Base-by-base conservation (phyloP, 2,329 filamentous ascomycete species). In the Stemphylium beticola region DNA sequence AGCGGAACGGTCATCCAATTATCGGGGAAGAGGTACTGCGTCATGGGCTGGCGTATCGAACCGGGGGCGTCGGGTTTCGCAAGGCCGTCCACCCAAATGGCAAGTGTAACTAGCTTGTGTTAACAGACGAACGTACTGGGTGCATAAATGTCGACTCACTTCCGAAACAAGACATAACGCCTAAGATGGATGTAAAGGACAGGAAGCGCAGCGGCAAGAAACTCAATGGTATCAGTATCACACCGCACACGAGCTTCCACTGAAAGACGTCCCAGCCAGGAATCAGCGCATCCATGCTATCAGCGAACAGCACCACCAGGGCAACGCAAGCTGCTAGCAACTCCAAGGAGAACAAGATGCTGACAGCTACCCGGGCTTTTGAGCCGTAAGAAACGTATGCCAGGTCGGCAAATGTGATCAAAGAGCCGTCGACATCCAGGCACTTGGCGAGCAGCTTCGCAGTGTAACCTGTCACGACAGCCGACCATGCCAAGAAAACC, bases 351-450 rank as follows among this genome's bases (percentile, higher is more conserved):
- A 98, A 98, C 14, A 98, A 81, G 0, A 96, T 80, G 58, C 92
- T 96, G 7, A 91, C 93, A 26, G 89, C 84, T 31, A 96, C 80
- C 32, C 93, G 88, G 32, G 92, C 93, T 53, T 85, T 87, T 14
- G 87, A 85, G 8, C 93, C 93, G 74, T 96, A 97, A 17, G 92
- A 93, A 64, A 96, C 88, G 69, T 89, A 97, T 2, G 93, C 95
- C 42, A 98, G 81, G 71, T 98, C 93, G 31, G 93, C 95, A 75
- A 97, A 98, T 2, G 93, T 97, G 67, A 97, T 92, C 60, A 97
- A 85, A 45, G 86, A 90, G 55, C 84, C 85, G 76, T 97, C 91
- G 18, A 92, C 85, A 63, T 96, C 89, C 79, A 97, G 88, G 74
- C 93, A 98, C 74, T 89, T 93, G 24, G 92, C 89, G 32, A 97